Percentiles rank a stretch among this genome's conserved stretches.
These are phyloP conservation scores for Candida boleticola DNA, from an alignment of 805 yeast genomes.

Conservation along the genomic window DNA sequence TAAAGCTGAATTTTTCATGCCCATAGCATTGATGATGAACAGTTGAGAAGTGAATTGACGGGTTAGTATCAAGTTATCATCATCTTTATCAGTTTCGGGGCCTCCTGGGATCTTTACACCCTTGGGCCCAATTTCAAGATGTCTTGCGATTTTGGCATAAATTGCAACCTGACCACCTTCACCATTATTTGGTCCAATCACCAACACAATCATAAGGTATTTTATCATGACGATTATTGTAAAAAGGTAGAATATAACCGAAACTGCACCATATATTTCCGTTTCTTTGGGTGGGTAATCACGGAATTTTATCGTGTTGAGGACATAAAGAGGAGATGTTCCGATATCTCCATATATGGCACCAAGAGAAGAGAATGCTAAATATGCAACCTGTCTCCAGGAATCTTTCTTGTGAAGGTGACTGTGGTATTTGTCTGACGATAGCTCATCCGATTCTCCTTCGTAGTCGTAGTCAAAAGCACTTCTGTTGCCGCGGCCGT, in stretches of 20 bases:
- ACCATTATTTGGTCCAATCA: slow-evolving; percentile 53
- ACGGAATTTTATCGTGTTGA: slow-evolving; percentile 29
- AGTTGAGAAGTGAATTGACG: slow-evolving; percentile 39
- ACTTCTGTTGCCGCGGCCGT: background rate
- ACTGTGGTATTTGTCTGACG: no score
- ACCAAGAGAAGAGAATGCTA: slow-evolving; percentile 49
- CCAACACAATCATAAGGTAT: slow-evolving; percentile 48
- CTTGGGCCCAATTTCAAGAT: slow-evolving; percentile 44
- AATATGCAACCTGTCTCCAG: slow-evolving; percentile 19
- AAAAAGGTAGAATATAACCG: slow-evolving; percentile 55
- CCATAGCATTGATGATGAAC: slow-evolving; percentile 16
- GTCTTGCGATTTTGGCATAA: slow-evolving; percentile 54
- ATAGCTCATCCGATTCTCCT: no score
- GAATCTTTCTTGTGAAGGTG: slow-evolving; percentile 10
- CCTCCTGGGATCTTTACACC: slow-evolving; percentile 46
- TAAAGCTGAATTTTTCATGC: slow-evolving; percentile 18
- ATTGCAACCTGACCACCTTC: slow-evolving; percentile 69
- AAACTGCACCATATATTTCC: slow-evolving; percentile 49
- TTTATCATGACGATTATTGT: slow-evolving; percentile 52
- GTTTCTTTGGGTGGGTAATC: slow-evolving; percentile 31
- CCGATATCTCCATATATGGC: slow-evolving; percentile 65
- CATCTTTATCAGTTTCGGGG: slow-evolving; percentile 17
- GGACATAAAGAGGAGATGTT: slow-evolving; percentile 56
- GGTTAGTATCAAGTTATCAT: slow-evolving; percentile 23
- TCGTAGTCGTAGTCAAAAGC: background rate